phyloP scores from a whole-genome alignment of 331 rosid genomes.

The Acacia concinna region DNA sequence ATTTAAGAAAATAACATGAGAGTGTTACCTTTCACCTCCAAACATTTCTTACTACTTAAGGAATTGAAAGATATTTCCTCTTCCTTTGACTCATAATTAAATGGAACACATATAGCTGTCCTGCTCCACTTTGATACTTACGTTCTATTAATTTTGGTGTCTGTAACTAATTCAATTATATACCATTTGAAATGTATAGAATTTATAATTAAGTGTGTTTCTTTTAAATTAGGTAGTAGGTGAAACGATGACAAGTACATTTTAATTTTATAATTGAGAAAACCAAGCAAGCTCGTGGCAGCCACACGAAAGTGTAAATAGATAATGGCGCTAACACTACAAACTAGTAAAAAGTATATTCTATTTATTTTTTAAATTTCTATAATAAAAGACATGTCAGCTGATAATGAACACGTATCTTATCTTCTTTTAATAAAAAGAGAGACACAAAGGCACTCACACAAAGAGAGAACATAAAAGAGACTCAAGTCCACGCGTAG shows the following conservation, averaged over 20 bases:
- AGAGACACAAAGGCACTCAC: not conserved
- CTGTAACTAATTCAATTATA: no score
- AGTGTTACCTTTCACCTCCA: not conserved
- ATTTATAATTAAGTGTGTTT: not conserved
- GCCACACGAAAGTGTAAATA: not conserved
- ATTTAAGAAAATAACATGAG: not conserved
- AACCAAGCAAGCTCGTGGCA: not conserved
- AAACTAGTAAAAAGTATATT: no score
- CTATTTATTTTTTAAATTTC: not conserved
- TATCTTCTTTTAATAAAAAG: not conserved
- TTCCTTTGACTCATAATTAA: not conserved
- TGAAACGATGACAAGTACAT: not conserved
- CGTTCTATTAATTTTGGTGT: not conserved
- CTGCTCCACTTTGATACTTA: not conserved
- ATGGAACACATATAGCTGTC: not conserved
- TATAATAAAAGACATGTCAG: not conserved
- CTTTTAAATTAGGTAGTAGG: not conserved
- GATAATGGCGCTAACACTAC: no score
- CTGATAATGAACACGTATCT: not conserved
- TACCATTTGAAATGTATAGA: not conserved
- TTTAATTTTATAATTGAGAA: not conserved
- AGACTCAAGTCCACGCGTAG: not conserved
- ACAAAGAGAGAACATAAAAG: not conserved
- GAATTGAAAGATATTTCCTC: not conserved
- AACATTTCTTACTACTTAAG: not conserved